phyloP scores from a whole-genome alignment of 306 rosid species.

The Begonia peltatifolia region DNA sequence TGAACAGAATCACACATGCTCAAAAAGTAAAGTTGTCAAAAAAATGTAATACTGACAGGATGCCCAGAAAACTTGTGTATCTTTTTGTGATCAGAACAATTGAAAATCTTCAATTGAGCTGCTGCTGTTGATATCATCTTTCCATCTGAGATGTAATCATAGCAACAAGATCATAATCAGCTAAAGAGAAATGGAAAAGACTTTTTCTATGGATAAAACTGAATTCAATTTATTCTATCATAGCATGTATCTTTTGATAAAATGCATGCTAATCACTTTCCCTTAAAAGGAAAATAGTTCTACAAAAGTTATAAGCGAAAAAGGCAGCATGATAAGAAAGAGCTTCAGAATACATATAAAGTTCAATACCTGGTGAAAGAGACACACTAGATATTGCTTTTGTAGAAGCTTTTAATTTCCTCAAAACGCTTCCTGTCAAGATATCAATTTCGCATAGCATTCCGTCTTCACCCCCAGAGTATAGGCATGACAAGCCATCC shows the following conservation, averaged over 20 bases:
- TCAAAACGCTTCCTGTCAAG: conserved; percentile 54
- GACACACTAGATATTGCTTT: conserved; percentile 66
- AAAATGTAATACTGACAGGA: conserved; percentile 63
- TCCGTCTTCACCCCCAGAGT: conserved; percentile 83
- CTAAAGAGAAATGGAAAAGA: conserved; percentile 1
- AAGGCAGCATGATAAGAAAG: too few relatives aligned
- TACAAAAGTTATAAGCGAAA: too few relatives aligned
- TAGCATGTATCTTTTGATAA: too few relatives aligned
- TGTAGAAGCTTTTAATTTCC: conserved; percentile 70
- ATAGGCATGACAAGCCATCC: conserved; percentile 27
- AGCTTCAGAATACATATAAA: conserved; percentile 3
- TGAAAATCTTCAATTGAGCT: conserved; percentile 63
- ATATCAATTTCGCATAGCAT: conserved; percentile 58
- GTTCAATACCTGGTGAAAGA: conserved; percentile 56
- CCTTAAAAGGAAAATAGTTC: too few relatives aligned
- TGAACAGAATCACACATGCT: too few relatives aligned
- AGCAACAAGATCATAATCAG: conserved; percentile 18
- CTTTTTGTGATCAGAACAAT: conserved; percentile 50
- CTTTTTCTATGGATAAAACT: neutral
- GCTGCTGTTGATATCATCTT: conserved; percentile 78
- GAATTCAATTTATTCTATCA: too few relatives aligned
- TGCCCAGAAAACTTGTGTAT: conserved; percentile 83
- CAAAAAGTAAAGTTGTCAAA: neutral
- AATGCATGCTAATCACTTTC: too few relatives aligned
- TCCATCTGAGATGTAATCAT: conserved; percentile 48